These are phyloP conservation scores for Bruguiera parviflora DNA, from an alignment of 345 rosid genomes.

Conservation along the genomic window DNA sequence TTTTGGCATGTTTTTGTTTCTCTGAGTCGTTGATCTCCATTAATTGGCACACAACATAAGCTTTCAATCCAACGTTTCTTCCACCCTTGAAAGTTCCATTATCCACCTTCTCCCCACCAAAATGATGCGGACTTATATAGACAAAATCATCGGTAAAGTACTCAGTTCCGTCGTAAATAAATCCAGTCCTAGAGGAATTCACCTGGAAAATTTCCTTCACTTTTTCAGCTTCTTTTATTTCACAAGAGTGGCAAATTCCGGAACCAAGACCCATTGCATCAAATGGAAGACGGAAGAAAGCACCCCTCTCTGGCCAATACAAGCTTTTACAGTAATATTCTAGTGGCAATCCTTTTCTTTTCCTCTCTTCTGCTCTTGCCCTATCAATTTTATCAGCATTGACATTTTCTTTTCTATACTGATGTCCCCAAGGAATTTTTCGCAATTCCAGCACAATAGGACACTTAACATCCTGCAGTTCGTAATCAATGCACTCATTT, in stretches of 20 bases:
- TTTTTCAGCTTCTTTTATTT: constrained; percentile 16
- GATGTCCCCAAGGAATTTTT: constrained; percentile 23
- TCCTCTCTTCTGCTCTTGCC: constrained; percentile 28
- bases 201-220: constrained; percentile 17
- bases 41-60: constrained; percentile 28
- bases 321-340: constrained; percentile 34
- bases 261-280: constrained; percentile 27
- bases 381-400: constrained; percentile 22
- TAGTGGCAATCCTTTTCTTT: constrained; percentile 24
- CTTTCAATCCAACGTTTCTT: constrained; percentile 24
- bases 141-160: constrained; percentile 27
- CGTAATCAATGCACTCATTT: constrained; percentile 20
- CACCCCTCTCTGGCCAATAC: constrained; percentile 35
- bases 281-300: constrained; percentile 23
- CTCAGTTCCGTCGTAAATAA: constrained; percentile 17
- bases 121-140: constrained; percentile 21
- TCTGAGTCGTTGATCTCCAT: constrained; percentile 15
- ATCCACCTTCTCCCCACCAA: constrained; percentile 15
- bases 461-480: constrained; percentile 24
- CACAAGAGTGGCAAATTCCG: constrained; percentile 26
- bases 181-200: constrained; percentile 17
- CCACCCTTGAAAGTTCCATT: constrained; percentile 26
- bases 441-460: constrained; percentile 16
- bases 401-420: constrained; percentile 16
- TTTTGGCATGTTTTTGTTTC: constrained; percentile 6